Conservation (phyloP, 2,329 filamentous ascomycete genomes). For the Metarhizium sp. region DNA sequence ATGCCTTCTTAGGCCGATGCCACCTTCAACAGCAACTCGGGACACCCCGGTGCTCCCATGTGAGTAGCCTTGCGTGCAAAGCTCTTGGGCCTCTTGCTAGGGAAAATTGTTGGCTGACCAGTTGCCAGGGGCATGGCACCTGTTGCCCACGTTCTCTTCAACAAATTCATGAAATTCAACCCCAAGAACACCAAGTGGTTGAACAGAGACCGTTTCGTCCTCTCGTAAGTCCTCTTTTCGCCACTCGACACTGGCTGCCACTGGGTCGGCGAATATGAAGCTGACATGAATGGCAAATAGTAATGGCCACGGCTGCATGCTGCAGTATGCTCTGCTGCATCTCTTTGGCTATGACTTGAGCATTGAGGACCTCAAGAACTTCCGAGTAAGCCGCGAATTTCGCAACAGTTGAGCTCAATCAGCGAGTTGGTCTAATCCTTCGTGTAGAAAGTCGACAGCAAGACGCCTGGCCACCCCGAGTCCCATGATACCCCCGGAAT, state of each 20-base stretch:
- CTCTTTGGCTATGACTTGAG: constrained; percentile 82
- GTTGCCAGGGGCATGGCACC: constrained; percentile 69
- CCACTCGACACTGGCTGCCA: not conserved
- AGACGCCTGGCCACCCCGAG: constrained; percentile 94
- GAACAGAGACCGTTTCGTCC: constrained; percentile 96
- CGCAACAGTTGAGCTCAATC: not conserved
- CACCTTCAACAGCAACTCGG: constrained; percentile 89
- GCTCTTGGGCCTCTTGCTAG: not conserved
- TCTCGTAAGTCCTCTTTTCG: constrained; percentile 65
- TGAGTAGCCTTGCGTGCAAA: constrained; percentile 26
- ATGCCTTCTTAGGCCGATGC: constrained; percentile 72
- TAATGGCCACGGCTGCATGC: constrained; percentile 98
- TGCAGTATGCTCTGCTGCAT: constrained; percentile 97
- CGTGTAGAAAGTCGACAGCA: constrained; percentile 48
- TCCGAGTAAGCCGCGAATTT: constrained; percentile 63
- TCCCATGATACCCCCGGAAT: constrained; percentile 92
- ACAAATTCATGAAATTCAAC: constrained; percentile 99
- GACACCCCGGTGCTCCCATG: constrained; percentile 98
- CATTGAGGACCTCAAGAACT: constrained; percentile 88
- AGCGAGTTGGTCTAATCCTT: not conserved
- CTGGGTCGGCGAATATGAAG: not conserved
- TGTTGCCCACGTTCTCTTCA: constrained; percentile 91
- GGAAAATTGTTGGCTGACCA: constrained; percentile 20
- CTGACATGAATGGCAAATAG: constrained; percentile 33
- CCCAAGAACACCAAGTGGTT: constrained; percentile 96